Conservation (phyloP, 768 basidiomycete species). For the Cubamyces sp. region DNA sequence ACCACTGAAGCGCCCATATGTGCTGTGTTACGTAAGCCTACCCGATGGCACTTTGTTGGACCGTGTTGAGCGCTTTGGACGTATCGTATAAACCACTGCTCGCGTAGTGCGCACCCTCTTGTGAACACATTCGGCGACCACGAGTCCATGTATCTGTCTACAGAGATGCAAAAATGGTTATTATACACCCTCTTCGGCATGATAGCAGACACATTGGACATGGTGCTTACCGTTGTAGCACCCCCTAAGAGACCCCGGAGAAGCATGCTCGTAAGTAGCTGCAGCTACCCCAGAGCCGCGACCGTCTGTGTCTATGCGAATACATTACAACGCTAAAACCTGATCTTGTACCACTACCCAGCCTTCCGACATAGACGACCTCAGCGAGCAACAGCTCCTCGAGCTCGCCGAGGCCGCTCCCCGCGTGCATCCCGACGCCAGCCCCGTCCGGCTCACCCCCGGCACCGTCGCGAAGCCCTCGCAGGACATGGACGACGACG, state of each 20-base stretch:
- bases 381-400: constrained; percentile 9
- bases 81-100: too few species aligned
- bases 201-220: constrained; percentile 2
- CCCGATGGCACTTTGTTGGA: too few species aligned
- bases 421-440: background rate
- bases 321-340: background rate
- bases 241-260: background rate
- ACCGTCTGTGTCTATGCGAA: background rate
- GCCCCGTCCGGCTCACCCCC: background rate
- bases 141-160: background rate
- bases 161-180: background rate
- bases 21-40: too few species aligned
- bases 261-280: background rate
- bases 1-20: too few species aligned
- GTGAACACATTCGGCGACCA: too few species aligned
- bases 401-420: background rate
- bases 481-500: constrained; percentile 7
- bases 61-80: too few species aligned
- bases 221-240: background rate
- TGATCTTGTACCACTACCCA: background rate
- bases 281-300: background rate
- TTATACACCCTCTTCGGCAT: background rate
- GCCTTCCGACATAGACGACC: constrained; percentile 14
- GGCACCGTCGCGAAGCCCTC: constrained; percentile 5
- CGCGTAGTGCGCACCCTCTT: too few species aligned